phyloP scores from a whole-genome alignment of 2,329 filamentous ascomycete genomes.

The Fusarium cicatricum region DNA sequence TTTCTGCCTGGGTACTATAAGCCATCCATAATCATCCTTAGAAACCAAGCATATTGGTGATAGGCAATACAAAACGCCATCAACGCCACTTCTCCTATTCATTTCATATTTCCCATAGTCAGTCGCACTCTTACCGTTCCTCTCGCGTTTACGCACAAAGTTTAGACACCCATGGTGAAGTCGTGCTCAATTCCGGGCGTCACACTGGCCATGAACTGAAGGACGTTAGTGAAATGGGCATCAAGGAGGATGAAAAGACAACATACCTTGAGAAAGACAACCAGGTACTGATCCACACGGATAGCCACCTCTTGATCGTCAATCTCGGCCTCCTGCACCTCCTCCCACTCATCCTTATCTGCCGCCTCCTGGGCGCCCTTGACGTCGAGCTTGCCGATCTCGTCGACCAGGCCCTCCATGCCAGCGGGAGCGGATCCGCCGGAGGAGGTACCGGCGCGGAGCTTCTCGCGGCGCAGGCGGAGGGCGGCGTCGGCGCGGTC shows the following conservation, averaged over 20 bases:
- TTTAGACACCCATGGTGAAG: constrained; percentile 40
- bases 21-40: neutral
- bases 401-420: constrained; percentile 87
- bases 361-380: constrained; percentile 60
- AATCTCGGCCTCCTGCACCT: constrained; percentile 65
- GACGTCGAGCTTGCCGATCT: constrained; percentile 72
- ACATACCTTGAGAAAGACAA: constrained; percentile 83
- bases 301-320: constrained; percentile 81
- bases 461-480: constrained; percentile 85
- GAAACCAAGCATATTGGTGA: neutral
- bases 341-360: constrained; percentile 71
- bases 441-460: constrained; percentile 62
- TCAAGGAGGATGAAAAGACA: neutral
- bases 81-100: constrained; percentile 29
- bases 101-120: neutral
- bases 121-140: neutral
- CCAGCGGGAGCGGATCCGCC: constrained; percentile 57
- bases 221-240: constrained; percentile 1
- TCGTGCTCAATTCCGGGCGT: constrained; percentile 78
- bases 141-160: neutral
- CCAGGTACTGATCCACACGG: constrained; percentile 86
- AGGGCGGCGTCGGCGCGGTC: constrained; percentile 94
- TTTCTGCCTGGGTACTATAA: neutral
- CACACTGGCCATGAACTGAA: constrained; percentile 81
- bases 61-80: constrained; percentile 28